These are phyloP conservation scores for Botrytis medusae DNA, from an alignment of 2,329 filamentous ascomycete genomes.

Conservation along the genomic window DNA sequence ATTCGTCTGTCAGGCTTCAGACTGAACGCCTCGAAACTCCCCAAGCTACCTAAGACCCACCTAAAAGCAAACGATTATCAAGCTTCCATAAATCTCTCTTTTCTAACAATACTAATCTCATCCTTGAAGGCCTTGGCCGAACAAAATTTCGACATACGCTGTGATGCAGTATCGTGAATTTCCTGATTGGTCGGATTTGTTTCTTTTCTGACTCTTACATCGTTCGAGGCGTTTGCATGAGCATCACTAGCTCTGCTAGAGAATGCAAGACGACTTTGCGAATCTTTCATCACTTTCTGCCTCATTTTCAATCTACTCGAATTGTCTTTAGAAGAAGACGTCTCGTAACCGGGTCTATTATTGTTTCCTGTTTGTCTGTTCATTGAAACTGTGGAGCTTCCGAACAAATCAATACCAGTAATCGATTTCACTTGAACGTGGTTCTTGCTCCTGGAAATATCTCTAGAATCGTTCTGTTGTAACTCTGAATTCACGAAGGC, in stretches of 20 bases:
- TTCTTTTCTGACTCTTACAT: slow-evolving; percentile 10
- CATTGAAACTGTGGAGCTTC: not conserved
- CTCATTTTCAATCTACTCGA: not conserved
- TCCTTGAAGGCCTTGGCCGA: slow-evolving; percentile 16
- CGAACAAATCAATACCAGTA: slow-evolving; percentile 30
- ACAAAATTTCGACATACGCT: slow-evolving; percentile 18
- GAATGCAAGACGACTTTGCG: not conserved
- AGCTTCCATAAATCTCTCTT: not conserved
- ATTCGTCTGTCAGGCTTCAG: not conserved
- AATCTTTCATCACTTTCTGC: not conserved
- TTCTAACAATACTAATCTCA: not conserved
- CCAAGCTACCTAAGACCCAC: not conserved
- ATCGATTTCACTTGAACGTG: slow-evolving; percentile 15
- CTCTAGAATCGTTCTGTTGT: not conserved
- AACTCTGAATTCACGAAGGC: not conserved
- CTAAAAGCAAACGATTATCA: not conserved
- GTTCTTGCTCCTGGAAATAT: not conserved
- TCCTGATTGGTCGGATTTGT: not conserved
- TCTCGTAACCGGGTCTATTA: not conserved
- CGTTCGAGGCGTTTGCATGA: not conserved
- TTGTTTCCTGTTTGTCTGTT: not conserved
- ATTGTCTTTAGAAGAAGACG: not conserved
- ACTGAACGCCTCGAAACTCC: not conserved
- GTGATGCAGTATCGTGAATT: slow-evolving; percentile 16
- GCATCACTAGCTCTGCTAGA: too few relatives aligned